Base-by-base conservation (phyloP, 306 rosid genomes). In the Dalbergia cultrata region DNA sequence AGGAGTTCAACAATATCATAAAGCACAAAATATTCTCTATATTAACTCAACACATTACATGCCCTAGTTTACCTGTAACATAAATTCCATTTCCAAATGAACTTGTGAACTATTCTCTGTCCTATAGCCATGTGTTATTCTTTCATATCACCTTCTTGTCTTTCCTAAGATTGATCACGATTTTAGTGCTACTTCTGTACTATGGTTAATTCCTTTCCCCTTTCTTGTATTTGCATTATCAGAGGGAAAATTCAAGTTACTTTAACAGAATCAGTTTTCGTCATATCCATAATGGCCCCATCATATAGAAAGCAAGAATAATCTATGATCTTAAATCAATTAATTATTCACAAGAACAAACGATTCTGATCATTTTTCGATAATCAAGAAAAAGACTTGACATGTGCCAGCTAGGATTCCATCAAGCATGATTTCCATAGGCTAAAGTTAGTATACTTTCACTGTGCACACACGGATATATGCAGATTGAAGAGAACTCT, bases 341-440 rank as follows among this genome's bases (percentile, higher is more conserved):
- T 81, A 73, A 61, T 52, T 73, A 76, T 54, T 86, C 50, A 45
- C 44, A 76, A 37, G 77, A 68, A 31, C 75, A 77, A 77, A 58
- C 59, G 63, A 54, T 62, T 68, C 44, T 83, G 76, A 72, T 61
- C 9, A 72, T 49, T 80, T 68, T 22, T 37, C 41, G 43, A 84
- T 49, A 70, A 47, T 66, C 59, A 69, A 21, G 74, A 80, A 77
- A 81, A 77, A 81, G 64, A 85, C 67, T 61, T 80, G 77, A 31
- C 61, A 56, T 21, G 31, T 26, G 81, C 87, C 80, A 63, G 82
- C 71, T 80, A 39, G 85, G 91, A 78, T n/a, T 77, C 87, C 82
- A 73, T 58, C 80, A 9, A 72, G n/a, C 77, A 43, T 72, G 81
- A 67, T 71, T 78, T 70, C 76, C 73, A 39, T 54, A 17, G 12